Evolutionary conservation across 768 basidiomycete genomes (phyloP), one percentile per base, ranked within the genome.

Genomic region (Lactarius pseudohatsudake): DNA sequence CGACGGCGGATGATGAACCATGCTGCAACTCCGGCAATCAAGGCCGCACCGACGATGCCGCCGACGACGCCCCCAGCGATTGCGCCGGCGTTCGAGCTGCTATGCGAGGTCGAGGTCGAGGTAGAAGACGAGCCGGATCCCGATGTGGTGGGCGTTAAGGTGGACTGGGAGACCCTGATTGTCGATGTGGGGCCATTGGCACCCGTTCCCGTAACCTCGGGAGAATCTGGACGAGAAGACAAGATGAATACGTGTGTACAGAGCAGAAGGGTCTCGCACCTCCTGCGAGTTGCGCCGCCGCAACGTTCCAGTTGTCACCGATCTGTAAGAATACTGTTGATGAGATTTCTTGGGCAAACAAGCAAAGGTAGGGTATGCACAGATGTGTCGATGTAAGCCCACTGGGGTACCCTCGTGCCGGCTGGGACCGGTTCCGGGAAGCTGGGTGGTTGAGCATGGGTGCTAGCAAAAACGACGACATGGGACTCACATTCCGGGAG

Each of bases 1-100:
- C 72, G 74, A 47, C 69, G 77, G 45, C 57, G 74, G 43, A 69
- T 72, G 36, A 75, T 68, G 68, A 81, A 78, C 79, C 81, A 86
- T 61, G 80, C 70, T 7, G 75, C 53, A 8, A 71, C 68, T 1
- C 74, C 81, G 5, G 71, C 79, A 15, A 86, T 74, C 55, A 82
- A 67, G 9, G 78, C 81, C 22, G 84, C 64, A n/a, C 74, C 79
- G 32, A 84, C 78, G 0, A 88, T 65, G 16, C 82, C 85, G 4
- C 85, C 85, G 7, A 87, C 78, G 8, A 84, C 83, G n/a, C 88
- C 87, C 47, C 87, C 88, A 0, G 83, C 85, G 43, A 89, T 87
- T 22, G 84, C 85, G 2, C 86, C 86, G 2, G 83, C 80, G 69
- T 84, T 76, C 16, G 67, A 66, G 32, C 11, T 53, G 38, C 59